Conservation (phyloP, 1,139 yeast species). For the Suhomyces yuchorum region DNA sequence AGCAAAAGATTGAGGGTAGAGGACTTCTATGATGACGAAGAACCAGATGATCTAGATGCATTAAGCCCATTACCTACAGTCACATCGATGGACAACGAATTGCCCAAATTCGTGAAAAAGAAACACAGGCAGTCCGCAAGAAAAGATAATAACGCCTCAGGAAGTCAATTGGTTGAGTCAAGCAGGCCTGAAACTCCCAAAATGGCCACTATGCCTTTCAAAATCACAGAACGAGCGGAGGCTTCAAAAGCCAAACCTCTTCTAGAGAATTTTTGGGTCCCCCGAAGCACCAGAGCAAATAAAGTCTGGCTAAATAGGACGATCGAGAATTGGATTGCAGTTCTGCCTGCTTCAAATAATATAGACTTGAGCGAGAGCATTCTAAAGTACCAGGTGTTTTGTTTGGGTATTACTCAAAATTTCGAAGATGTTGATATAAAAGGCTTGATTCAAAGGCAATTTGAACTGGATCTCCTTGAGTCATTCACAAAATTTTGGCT, state of each 20-base stretch:
- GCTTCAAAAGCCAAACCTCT: neutral
- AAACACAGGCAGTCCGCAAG: neutral
- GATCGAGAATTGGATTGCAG: neutral
- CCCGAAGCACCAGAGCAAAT: neutral
- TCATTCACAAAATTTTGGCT: neutral
- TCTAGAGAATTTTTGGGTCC: neutral
- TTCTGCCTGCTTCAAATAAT: neutral
- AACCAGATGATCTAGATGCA: neutral
- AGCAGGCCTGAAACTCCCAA: neutral
- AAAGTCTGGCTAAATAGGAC: neutral
- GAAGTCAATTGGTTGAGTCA: neutral
- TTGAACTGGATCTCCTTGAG: neutral
- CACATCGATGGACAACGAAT: neutral
- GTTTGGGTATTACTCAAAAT: neutral
- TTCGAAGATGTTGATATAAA: neutral
- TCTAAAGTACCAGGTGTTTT: neutral
- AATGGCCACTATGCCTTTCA: neutral
- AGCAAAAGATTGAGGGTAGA: neutral
- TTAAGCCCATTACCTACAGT: neutral
- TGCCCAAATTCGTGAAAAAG: slow-evolving; percentile 5
- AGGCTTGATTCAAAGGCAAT: neutral
- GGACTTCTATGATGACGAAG: slow-evolving; percentile 4
- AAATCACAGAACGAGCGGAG: neutral
- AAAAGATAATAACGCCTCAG: neutral
- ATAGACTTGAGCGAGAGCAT: neutral